Base-by-base conservation (phyloP, 495 filamentous ascomycete genomes). In the Annulohypoxylon bovei region DNA sequence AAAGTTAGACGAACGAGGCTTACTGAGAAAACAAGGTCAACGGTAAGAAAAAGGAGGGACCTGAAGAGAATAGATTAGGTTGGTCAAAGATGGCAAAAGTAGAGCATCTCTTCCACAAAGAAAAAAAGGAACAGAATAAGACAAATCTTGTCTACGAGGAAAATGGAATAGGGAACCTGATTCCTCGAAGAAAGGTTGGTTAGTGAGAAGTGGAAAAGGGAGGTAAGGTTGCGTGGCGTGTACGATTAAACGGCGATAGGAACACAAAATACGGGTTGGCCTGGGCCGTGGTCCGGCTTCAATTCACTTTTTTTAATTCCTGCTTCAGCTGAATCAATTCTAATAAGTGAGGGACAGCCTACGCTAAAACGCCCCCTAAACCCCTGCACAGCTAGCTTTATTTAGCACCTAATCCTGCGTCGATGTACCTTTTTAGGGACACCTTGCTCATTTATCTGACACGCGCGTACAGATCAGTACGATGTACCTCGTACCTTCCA, bases 31-130 rank as follows among this genome's bases (percentile, higher is more conserved):
- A 42, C 39, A 42, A 42, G 18, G 39, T 42, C 46, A 67, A 58
- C 46, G 50, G 49, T 27, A 46, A 66, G 52, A 52, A 61, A 70
- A 72, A 68, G 62, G 70, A 72, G 61, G 65, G 70, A 61, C 65
- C 44, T 22, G 70, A 72, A 72, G 49, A 56, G 70, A 72, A 71
- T 62, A 65, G 56, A 72, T 72, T 72, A 68, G 55, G 61, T 60
- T 68, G 65, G 70, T 72, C 58, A 72, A 65, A 68, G 65, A 72
- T 49, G 64, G 63, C 50, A 72, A 65, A 68, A 65, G 60, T 56
- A 65, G 60, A 61, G 61, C 70, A 72, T 72, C 62, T 68, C 70
- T 72, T 23, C 54, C 54, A 56, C 61, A 61, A 60, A 65, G 55
- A 68, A 65, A 60, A 47, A 53, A 53, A 55, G 53, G 62, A 30